phyloP scores from a whole-genome alignment of 495 filamentous ascomycete species.

The Neurospora sp. region DNA sequence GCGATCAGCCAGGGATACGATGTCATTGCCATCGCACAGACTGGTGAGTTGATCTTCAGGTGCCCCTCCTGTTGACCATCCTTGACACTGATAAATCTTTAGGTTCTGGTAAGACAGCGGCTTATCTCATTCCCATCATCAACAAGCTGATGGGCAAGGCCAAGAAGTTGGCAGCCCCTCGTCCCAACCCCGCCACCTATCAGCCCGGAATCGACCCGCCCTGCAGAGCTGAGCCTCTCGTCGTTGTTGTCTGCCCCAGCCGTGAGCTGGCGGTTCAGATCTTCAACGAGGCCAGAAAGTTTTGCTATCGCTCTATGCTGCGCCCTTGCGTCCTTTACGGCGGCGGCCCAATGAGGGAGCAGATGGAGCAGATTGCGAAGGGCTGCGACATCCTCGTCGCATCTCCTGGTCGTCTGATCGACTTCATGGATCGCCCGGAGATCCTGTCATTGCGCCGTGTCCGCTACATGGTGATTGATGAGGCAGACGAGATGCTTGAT shows the following conservation, averaged over 20 bases:
- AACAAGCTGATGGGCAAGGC: conserved; percentile 92
- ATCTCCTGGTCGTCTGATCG: conserved; percentile 74
- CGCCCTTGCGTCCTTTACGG: conserved; percentile 85
- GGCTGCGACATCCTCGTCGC: conserved; percentile 87
- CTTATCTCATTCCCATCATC: conserved; percentile 80
- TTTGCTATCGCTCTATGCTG: not conserved
- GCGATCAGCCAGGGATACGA: conserved; percentile 64
- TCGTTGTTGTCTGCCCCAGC: conserved; percentile 75
- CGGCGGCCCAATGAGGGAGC: conserved; percentile 56
- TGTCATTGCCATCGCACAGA: conserved; percentile 81
- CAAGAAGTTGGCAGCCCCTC: conserved; percentile 66
- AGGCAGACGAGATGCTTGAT: conserved; percentile 86
- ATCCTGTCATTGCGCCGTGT: conserved; percentile 66
- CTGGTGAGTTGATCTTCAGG: conserved; percentile 50
- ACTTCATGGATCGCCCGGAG: conserved; percentile 63
- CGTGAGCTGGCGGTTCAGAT: conserved; percentile 90
- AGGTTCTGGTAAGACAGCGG: conserved; percentile 96
- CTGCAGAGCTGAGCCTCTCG: conserved; percentile 70
- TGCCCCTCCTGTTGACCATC: not conserved
- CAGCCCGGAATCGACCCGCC: conserved; percentile 31
- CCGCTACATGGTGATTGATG: conserved; percentile 79
- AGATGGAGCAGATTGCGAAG: conserved; percentile 59
- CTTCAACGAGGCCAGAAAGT: conserved; percentile 39
- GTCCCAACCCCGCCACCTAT: conserved; percentile 47
- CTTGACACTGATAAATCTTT: conserved; percentile 1